Conservation (phyloP, 2,329 filamentous ascomycete species). For the Lecanosticta acicola region DNA sequence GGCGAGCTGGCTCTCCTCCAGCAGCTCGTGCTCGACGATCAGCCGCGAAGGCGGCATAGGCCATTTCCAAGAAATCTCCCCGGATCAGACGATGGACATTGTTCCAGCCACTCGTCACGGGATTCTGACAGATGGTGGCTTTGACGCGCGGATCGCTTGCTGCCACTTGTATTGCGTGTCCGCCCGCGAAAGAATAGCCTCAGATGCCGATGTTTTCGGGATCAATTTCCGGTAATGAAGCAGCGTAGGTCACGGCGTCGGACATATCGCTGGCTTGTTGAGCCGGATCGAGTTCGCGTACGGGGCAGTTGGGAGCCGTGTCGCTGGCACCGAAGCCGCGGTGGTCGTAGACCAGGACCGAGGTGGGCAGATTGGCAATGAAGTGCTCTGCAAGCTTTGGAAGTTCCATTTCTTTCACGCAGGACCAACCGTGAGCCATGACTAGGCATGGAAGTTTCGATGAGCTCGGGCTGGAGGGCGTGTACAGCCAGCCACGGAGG, state of each 20-base stretch:
- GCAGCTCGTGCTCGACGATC: conserved; percentile 31
- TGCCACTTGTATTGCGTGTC: conserved; percentile 37
- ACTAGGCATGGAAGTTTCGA: conserved; percentile 15
- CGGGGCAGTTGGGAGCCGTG: conserved; percentile 28
- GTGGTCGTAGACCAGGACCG: conserved; percentile 34
- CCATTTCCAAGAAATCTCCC: conserved; percentile 24
- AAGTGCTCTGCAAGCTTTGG: conserved; percentile 18
- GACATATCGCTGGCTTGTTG: conserved; percentile 33
- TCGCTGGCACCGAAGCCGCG: conserved; percentile 31
- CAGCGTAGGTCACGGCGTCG: conserved; percentile 38
- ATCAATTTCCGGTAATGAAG: conserved; percentile 30
- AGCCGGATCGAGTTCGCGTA: conserved; percentile 30
- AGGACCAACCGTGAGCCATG: conserved; percentile 17
- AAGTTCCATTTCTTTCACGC: conserved; percentile 21
- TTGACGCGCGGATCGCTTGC: conserved; percentile 39
- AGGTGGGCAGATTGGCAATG: conserved; percentile 15
- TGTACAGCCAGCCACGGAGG: conserved; percentile 17
- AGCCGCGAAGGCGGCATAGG: conserved; percentile 2
- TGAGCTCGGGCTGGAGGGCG: background rate
- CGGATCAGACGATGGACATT: conserved; percentile 34
- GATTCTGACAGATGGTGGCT: conserved; percentile 35
- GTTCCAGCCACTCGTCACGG: conserved; percentile 28
- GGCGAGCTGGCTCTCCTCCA: conserved; percentile 28
- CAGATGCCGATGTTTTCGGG: conserved; percentile 34
- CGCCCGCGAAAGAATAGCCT: conserved; percentile 36